A percentile compares a stretch with the other conserved stretches of the same genome.
Conservation (phyloP, 1,284 basidiomycete species). For the Spongispora temasekensis region DNA sequence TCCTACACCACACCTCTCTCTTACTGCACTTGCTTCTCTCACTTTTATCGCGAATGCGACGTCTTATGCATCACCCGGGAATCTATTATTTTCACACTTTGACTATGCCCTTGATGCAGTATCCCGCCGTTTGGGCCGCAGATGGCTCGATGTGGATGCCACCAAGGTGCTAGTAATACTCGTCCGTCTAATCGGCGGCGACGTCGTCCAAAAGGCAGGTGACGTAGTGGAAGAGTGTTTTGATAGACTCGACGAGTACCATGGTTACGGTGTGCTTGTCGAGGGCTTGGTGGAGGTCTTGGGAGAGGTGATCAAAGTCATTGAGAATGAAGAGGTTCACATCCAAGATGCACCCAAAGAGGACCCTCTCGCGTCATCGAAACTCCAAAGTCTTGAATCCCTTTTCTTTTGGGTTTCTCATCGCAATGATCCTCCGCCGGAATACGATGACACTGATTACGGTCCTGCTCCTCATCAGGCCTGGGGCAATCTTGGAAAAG, state of each 20-base stretch:
- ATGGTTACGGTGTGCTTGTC: slow-evolving; percentile 85
- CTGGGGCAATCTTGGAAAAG: slow-evolving; percentile 44
- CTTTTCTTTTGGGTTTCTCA: slow-evolving; percentile 68
- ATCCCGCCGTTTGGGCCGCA: slow-evolving; percentile 74
- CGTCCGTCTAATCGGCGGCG: slow-evolving; percentile 80
- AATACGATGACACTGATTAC: slow-evolving; percentile 49
- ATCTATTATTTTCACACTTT: slow-evolving; percentile 88
- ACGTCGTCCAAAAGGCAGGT: slow-evolving; percentile 83
- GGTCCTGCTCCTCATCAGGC: slow-evolving; percentile 61
- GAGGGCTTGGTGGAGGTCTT: slow-evolving; percentile 89
- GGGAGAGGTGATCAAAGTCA: slow-evolving; percentile 71
- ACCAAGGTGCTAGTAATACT: slow-evolving; percentile 81
- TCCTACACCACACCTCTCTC: slow-evolving; percentile 61
- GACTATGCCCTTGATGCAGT: slow-evolving; percentile 92
- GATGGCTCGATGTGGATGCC: slow-evolving; percentile 78
- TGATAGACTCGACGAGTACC: slow-evolving; percentile 89
- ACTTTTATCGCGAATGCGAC: slow-evolving; percentile 66
- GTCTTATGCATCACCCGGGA: slow-evolving; percentile 82
- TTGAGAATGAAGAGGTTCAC: slow-evolving; percentile 52
- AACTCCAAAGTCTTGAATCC: slow-evolving; percentile 39
- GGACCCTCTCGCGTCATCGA: slow-evolving; percentile 20
- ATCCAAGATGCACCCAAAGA: slow-evolving; percentile 18
- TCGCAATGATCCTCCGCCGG: slow-evolving; percentile 41
- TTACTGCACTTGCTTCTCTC: slow-evolving; percentile 72
- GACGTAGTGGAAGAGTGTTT: slow-evolving; percentile 96